Evolutionary conservation across 2,329 filamentous ascomycete genomes (phyloP).

Genomic region (Colletotrichum orbiculare): DNA sequence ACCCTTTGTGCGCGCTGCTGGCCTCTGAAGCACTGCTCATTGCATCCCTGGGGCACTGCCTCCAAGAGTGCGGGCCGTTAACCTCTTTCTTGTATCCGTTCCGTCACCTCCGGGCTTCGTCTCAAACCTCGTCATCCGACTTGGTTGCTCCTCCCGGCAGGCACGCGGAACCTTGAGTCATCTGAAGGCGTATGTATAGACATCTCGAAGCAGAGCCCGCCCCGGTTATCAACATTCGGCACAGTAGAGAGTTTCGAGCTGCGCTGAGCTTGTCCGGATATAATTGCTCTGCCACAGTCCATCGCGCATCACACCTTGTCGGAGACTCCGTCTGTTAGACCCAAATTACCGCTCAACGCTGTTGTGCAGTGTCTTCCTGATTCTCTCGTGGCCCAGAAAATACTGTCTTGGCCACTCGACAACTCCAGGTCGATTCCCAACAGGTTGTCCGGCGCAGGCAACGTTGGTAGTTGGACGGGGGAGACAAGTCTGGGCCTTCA

Average conservation of each 20-base stretch:
- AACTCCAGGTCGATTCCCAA: neutral
- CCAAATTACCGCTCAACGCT: too few species aligned
- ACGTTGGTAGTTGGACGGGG: slow-evolving; percentile 15
- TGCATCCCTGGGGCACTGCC: slow-evolving; percentile 6
- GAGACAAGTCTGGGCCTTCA: slow-evolving; percentile 17
- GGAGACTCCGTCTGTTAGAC: too few species aligned
- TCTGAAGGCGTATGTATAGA: slow-evolving; percentile 8
- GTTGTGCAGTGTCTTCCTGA: too few species aligned
- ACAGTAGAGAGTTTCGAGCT: too few species aligned
- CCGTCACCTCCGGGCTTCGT: slow-evolving; percentile 13
- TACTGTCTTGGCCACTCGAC: too few species aligned
- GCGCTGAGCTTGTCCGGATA: too few species aligned
- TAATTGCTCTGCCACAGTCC: too few species aligned
- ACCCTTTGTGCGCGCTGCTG: neutral
- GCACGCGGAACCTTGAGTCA: slow-evolving; percentile 23
- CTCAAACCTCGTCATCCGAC: slow-evolving; percentile 13
- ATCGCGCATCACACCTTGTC: too few species aligned
- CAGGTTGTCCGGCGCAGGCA: slow-evolving; percentile 11
- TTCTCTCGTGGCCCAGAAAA: too few species aligned
- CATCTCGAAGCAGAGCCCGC: too few species aligned
- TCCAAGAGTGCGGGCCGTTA: neutral
- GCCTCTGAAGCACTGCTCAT: slow-evolving; percentile 11
- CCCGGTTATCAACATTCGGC: too few species aligned
- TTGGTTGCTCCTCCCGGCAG: slow-evolving; percentile 20
- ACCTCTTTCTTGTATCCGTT: neutral